phyloP scores from a whole-genome alignment of 225 moss, liverwort and hornwort genomes.

The Lunularia cruciata region DNA sequence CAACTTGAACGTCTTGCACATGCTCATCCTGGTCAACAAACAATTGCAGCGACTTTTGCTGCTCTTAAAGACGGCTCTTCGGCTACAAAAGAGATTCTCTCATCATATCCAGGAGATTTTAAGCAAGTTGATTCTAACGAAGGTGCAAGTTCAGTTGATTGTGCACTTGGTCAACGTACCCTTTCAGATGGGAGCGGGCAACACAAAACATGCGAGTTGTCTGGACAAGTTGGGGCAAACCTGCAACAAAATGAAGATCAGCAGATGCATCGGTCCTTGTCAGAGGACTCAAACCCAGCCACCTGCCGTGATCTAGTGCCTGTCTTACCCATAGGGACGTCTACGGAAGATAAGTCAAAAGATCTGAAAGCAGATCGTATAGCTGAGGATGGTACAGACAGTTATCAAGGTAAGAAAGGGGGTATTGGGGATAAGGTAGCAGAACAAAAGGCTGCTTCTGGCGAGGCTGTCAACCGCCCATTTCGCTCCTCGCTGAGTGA shows the following conservation, averaged over 20 bases:
- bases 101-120: constrained; percentile 6
- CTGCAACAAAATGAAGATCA: background rate
- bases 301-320: background rate
- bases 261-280: background rate
- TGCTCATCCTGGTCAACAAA: constrained; percentile 82
- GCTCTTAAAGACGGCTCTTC: constrained; percentile 51
- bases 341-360: background rate
- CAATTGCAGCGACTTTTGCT: constrained; percentile 59
- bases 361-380: background rate
- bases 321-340: background rate
- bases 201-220: background rate
- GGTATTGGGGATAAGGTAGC: background rate
- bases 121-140: constrained; percentile 24
- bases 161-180: background rate
- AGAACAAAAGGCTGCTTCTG: constrained; percentile 6
- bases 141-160: background rate
- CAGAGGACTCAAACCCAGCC: background rate
- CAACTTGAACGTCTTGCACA: constrained; percentile 84
- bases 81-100: constrained; percentile 37
- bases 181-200: too few species aligned
- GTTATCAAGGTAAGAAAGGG: background rate
- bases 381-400: background rate
- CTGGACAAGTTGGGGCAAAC: background rate
- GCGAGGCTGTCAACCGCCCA: constrained; percentile 24
- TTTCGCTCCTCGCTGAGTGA: constrained; percentile 83